Base-by-base conservation (phyloP, 1,139 yeast species). In the Saccharomyces hybrid region DNA sequence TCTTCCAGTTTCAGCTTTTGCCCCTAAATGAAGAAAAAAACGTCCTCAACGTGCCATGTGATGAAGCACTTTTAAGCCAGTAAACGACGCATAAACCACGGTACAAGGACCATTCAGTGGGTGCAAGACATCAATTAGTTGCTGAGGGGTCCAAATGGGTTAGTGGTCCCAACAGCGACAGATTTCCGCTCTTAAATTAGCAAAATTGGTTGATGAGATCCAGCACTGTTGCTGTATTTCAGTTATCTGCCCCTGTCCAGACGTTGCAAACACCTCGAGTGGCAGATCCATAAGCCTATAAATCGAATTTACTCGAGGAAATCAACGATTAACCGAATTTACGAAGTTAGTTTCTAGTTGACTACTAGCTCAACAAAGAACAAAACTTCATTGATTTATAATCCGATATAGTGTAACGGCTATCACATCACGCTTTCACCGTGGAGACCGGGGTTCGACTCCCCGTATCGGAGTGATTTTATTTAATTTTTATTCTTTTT, bases 361-460 rank as follows among this genome's bases (percentile, higher is more conserved):
- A 24, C 26, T 24, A 24, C 7, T 4, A 24, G 6, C 26, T 1
- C 1, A 4, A 4, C 26, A 4, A 24, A 24, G 26, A 4, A 4
- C 2, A 5, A 24, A 24, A 24, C 4, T 4, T 24, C 26, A 24
- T 24, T 24, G 26, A 24, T 24, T 42, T 42, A 34, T n/a, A 47
- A 55, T 66, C 70, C 70, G 68, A 64, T 64, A 62, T 66, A 63
- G 69, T 66, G 69, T 65, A 65, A 65, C 69, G 68, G 69, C 69
- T 65, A 66, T 64, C 69, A 65, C 70, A 64, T 61, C 66, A 57
- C 69, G 69, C 69, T 65, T 61, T 66, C 70, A 64, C 69, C 69
- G 69, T 65, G 66, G 69, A 65, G 68, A 65, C 69, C 69, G 66
- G 68, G 68, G 69, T 66, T 65, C 68, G 68, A 64, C 68, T 65